Evolutionary conservation across 1,284 basidiomycete genomes (phyloP), one percentile per base, ranked within the genome.

Genomic region (Phlebopus sp.): DNA sequence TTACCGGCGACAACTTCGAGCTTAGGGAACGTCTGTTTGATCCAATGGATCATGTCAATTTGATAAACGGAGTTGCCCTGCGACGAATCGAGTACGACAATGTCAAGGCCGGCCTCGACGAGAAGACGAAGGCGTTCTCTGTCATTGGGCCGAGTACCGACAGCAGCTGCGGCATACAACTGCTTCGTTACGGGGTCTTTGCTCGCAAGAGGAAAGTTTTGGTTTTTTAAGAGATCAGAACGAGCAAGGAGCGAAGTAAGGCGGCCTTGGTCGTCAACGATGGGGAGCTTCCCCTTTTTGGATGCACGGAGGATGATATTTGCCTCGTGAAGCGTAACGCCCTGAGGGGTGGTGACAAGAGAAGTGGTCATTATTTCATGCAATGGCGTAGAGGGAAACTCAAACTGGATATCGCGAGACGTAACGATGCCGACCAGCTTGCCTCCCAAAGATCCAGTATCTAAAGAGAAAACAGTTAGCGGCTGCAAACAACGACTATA

Each of bases 341-440:
- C 93, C 58, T 89, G 78, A 1, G 77, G 76, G 14, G 91, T 93
- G 29, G 89, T 92, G 60, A 97, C 84, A 46, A 96, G 81, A 43
- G 77, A 73, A 44, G 77, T 90, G 45, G 92, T 97, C 96, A 99
- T 99, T 51, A 98, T 85, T 40, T 90, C 77, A n/a, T 80, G 74
- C 34, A 98, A 80, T n/a, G 76, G 73, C 0, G 83, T 81, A 2
- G 75, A 67, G 4, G 82, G 72, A 49, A 86, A 76, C 47, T 87
- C 88, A 79, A 99, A 99, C 71, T 98, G 94, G 49, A 98, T 84
- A 69, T 99, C 96, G 57, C 96, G 92, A 38, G 90, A 86, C 14
- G 96, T 99, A 57, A 99, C 94, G 56, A 99, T 98, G 44, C 96
- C 96, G 51, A 97, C 77, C 32, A 99, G 86, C 71, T 92, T 96